A percentile compares a stretch with the other conserved stretches of the same genome.
Evolutionary conservation across 768 basidiomycete species (phyloP).

Genomic region (Hemileccinum rubropunctum): DNA sequence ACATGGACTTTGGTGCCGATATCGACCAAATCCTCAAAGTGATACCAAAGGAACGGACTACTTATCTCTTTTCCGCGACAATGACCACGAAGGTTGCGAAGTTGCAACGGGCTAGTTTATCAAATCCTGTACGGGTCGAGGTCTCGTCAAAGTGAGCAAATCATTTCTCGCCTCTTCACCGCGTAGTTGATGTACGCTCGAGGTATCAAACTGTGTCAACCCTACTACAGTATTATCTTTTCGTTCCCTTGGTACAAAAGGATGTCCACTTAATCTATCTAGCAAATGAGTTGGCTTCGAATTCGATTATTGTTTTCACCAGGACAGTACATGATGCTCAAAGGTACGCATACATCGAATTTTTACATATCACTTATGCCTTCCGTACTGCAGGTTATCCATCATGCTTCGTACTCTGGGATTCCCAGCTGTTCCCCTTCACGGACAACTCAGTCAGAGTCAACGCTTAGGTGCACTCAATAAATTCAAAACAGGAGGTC

Average conservation of each 20-base stretch:
- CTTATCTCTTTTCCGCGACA: constrained; percentile 96
- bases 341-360: constrained; percentile 40
- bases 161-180: neutral
- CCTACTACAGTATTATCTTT: constrained; percentile 91
- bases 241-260: constrained; percentile 89
- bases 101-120: constrained; percentile 89
- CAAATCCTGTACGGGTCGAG: constrained; percentile 91
- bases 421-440: constrained; percentile 93
- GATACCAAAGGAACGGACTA: constrained; percentile 90
- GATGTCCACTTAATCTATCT: constrained; percentile 89
- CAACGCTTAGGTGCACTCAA: constrained; percentile 88
- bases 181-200: neutral
- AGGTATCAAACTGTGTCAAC: constrained; percentile 98
- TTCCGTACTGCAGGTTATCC: constrained; percentile 53
- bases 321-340: constrained; percentile 93
- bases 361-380: neutral
- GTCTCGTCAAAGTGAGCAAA: constrained; percentile 82
- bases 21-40: constrained; percentile 97
- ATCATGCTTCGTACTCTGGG: constrained; percentile 88
- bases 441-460: constrained; percentile 93
- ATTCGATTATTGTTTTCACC: constrained; percentile 95
- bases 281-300: constrained; percentile 84
- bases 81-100: constrained; percentile 99
- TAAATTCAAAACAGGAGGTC: constrained; percentile 95
- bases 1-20: constrained; percentile 94